Base-by-base conservation (phyloP, 345 rosid species). In the Boechera stricta region DNA sequence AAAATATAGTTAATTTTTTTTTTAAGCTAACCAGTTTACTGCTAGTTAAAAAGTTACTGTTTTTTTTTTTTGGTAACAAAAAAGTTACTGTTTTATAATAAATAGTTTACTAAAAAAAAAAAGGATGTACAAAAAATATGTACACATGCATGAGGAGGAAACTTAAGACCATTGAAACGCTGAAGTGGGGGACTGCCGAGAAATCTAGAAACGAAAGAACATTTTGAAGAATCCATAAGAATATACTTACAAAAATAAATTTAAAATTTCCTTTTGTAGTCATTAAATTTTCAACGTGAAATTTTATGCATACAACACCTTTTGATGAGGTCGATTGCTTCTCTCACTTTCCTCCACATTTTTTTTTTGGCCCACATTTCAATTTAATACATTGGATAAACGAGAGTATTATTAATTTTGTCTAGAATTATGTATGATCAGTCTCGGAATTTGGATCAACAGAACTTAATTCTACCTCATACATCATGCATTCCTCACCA, bases 211-310 rank as follows among this genome's bases (percentile, higher is more conserved):
- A 51, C 33, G 35, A 21, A 24, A 38, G 33, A 32, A 60, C 59
- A 72, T 48, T 72, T 60, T 8, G 28, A 48, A 71, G 68, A 72
- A 39, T 72, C 12, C 52, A 60, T 13, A 72, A 73, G 77, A 41
- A 73, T 73, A 73, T 63, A 53, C 77, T 39, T 31, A 41, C 33
- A 63, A 28, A 13, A 47, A 7, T 3, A 31, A 10, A 15, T 11
- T 28, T 11, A 10, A 26, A 41, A 39, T 49, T 36, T 35, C 29
- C 4, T 49, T 35, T 72, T 36, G 36, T 35, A 55, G 44, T 72
- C 67, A 60, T 71, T 54, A 10, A 54, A 54, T 9, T 24, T 1
- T 24, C 21, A 26, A 62, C 69, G 61, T 61, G 69, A 51, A 38
- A 63, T 41, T 51, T 21, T 9, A 62, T 28, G 28, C 21, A 48